These are phyloP conservation scores for Candida fluviatilis DNA, from an alignment of 805 yeast genomes.

Conservation along the genomic window DNA sequence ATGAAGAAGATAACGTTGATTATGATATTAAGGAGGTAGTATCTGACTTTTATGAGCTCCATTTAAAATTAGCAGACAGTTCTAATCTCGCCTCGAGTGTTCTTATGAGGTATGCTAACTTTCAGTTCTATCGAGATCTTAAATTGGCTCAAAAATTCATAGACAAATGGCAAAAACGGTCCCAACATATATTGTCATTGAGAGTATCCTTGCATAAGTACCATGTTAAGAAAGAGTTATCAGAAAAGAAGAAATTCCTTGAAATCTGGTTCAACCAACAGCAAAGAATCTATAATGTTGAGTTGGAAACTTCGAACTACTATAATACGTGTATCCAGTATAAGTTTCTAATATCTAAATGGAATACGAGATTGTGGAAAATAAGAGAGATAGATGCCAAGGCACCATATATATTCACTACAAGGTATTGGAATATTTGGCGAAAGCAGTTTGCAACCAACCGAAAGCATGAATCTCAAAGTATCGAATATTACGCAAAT, in stretches of 20 bases:
- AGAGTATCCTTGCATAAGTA: conserved; percentile 8
- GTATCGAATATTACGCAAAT: background rate
- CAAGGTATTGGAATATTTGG: conserved; percentile 1
- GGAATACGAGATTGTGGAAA: conserved; percentile 6
- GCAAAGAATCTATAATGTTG: conserved; percentile 8
- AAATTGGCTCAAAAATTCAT: conserved; percentile 6
- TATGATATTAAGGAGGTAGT: conserved; percentile 19
- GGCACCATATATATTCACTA: background rate
- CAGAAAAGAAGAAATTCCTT: conserved; percentile 2
- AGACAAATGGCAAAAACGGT: conserved; percentile 20
- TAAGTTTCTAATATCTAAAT: conserved; percentile 6
- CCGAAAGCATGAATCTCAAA: background rate
- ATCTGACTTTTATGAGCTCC: conserved; percentile 18
- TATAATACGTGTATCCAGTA: conserved; percentile 9
- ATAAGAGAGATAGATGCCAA: background rate
- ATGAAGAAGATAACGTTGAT: conserved; percentile 13
- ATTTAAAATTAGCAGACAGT: conserved; percentile 13
- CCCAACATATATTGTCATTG: conserved; percentile 11
- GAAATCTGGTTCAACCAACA: conserved; percentile 10
- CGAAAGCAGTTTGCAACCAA: too few relatives aligned
- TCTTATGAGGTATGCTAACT: conserved; percentile 27
- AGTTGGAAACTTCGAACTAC: conserved; percentile 11
- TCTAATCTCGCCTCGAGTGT: conserved; percentile 15
- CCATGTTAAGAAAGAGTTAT: background rate
- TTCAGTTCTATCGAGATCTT: conserved; percentile 10